Evolutionary conservation across 2,329 filamentous ascomycete species (phyloP).

Genomic region (Xylariaceae sp.): DNA sequence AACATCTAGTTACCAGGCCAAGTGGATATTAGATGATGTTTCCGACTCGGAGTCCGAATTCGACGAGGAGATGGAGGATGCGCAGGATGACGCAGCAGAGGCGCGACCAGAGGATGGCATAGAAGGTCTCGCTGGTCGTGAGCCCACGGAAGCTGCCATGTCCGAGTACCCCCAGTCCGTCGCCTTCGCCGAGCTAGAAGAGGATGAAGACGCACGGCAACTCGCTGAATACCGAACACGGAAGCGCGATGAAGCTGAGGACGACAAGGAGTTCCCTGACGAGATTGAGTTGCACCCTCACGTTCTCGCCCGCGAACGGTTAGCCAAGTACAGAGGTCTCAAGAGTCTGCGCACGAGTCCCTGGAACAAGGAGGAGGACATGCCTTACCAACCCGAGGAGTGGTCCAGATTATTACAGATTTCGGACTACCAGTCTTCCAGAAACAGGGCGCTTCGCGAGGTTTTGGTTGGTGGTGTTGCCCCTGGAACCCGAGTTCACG

Average conservation of each 20-base stretch:
- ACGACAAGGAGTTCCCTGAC: slow-evolving; percentile 93
- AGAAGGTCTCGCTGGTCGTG: slow-evolving; percentile 60
- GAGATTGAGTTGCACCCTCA: slow-evolving; percentile 92
- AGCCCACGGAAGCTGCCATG: slow-evolving; percentile 70
- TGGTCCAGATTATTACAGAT: slow-evolving; percentile 84
- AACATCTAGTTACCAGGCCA: slow-evolving; percentile 88
- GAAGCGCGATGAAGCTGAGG: slow-evolving; percentile 74
- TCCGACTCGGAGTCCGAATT: slow-evolving; percentile 77
- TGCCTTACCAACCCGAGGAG: slow-evolving; percentile 78
- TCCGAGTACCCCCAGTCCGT: slow-evolving; percentile 94
- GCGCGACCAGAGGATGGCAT: slow-evolving; percentile 77
- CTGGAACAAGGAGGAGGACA: slow-evolving; percentile 88
- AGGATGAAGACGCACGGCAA: slow-evolving; percentile 71
- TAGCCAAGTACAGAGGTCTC: slow-evolving; percentile 81
- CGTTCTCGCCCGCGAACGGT: slow-evolving; percentile 76
- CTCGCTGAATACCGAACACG: slow-evolving; percentile 75
- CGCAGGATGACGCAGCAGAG: slow-evolving; percentile 39
- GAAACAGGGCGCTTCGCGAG: slow-evolving; percentile 71
- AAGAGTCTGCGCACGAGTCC: slow-evolving; percentile 84
- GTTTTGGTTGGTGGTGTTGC: slow-evolving; percentile 82
- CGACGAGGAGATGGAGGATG: slow-evolving; percentile 51
- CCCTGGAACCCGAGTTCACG: slow-evolving; percentile 74
- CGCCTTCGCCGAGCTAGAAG: slow-evolving; percentile 80
- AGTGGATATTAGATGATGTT: slow-evolving; percentile 78
- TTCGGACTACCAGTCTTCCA: slow-evolving; percentile 81